Evolutionary conservation across 441 rosid species (phyloP).

Genomic region (Populus tomentosa): DNA sequence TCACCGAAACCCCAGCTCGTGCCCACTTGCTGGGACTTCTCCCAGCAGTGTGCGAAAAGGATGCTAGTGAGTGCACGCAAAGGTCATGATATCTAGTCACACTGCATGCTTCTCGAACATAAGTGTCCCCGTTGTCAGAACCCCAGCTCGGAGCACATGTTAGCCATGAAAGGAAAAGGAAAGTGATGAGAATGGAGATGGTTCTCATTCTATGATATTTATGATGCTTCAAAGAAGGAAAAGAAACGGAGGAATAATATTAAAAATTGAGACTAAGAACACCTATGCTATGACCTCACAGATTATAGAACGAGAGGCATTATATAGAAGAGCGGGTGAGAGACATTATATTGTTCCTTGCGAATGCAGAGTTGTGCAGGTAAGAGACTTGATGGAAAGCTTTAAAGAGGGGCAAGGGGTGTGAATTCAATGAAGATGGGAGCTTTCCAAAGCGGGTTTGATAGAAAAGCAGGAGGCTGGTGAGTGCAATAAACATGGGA

Average conservation of each 20-base stretch:
- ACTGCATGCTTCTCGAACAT: conserved; percentile 71
- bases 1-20: conserved; percentile 74
- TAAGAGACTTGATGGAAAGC: neutral
- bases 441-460: conserved; percentile 9
- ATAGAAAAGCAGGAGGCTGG: conserved; percentile 33
- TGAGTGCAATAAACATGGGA: conserved; percentile 34
- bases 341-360: neutral
- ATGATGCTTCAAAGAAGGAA: neutral
- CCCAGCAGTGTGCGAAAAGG: conserved; percentile 54
- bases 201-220: conserved; percentile 12
- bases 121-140: conserved; percentile 7
- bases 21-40: conserved; percentile 83
- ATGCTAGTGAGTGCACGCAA: conserved; percentile 52
- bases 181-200: conserved; percentile 2
- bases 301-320: neutral
- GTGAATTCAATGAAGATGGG: conserved; percentile 10
- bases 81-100: conserved; percentile 62
- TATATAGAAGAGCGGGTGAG: neutral
- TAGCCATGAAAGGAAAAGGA: conserved; percentile 22
- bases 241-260: neutral
- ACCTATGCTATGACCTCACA: neutral
- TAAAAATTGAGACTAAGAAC: neutral
- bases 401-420: conserved; percentile 13
- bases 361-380: neutral
- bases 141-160: conserved; percentile 4